Conservation (phyloP, 2,329 filamentous ascomycete genomes). For the Waltergamsia citrina region DNA sequence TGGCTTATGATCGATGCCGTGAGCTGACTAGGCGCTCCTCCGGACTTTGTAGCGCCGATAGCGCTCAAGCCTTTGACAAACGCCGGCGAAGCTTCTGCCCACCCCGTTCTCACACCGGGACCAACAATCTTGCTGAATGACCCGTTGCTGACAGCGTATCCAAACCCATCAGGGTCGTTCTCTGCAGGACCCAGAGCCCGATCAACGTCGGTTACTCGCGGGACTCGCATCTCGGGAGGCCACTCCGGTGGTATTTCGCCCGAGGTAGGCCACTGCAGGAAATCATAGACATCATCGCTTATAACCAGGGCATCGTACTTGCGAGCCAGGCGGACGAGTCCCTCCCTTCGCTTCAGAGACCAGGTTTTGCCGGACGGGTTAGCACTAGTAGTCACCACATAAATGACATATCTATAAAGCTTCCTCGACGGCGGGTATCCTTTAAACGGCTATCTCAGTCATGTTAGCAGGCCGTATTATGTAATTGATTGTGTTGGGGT, state of each 20-base stretch:
- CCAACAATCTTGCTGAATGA: constrained; percentile 83
- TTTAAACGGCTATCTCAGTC: background rate
- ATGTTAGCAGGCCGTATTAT: background rate
- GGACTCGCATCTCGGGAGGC: constrained; percentile 43
- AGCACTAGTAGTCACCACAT: constrained; percentile 78
- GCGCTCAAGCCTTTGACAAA: constrained; percentile 41
- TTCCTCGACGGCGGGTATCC: constrained; percentile 39
- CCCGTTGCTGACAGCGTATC: constrained; percentile 76
- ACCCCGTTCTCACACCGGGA: constrained; percentile 78
- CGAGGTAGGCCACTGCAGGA: constrained; percentile 65
- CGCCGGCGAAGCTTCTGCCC: constrained; percentile 62
- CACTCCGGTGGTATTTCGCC: constrained; percentile 17
- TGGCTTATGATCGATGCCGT: constrained; percentile 40
- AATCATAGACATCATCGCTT: constrained; percentile 90
- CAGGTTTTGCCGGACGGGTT: constrained; percentile 85
- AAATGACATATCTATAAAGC: constrained; percentile 80
- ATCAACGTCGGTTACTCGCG: constrained; percentile 74
- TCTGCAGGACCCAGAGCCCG: constrained; percentile 49
- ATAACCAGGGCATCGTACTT: constrained; percentile 74
- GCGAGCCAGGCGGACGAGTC: constrained; percentile 67
- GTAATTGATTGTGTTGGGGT: background rate
- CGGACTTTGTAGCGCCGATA: constrained; percentile 43
- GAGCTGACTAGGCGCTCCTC: constrained; percentile 49
- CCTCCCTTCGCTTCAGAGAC: constrained; percentile 55
- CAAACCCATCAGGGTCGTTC: constrained; percentile 46